Evolutionary conservation across 306 rosid genomes (phyloP).

Genomic region (Glycyrrhiza uralensis): DNA sequence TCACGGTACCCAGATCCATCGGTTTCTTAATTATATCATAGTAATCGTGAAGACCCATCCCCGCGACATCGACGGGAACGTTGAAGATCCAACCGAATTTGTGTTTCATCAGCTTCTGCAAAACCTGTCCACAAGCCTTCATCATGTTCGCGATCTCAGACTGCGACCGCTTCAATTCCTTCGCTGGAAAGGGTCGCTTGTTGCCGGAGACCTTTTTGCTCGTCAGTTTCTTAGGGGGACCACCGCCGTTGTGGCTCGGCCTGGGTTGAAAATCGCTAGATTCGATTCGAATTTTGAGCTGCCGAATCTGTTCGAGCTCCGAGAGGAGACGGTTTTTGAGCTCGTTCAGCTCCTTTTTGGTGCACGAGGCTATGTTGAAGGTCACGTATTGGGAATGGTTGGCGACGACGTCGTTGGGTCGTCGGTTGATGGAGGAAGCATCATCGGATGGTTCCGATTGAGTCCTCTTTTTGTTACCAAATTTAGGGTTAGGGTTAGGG

Average conservation of each 20-base stretch:
- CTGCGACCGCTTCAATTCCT: conserved; percentile 56
- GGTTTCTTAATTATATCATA: conserved; percentile 72
- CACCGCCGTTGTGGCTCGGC: neutral
- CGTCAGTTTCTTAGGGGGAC: conserved; percentile 44
- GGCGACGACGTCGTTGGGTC: conserved; percentile 33
- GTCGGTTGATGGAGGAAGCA: conserved; percentile 74
- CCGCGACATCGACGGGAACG: conserved; percentile 60
- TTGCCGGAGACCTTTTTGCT: conserved; percentile 58
- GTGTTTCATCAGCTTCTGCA: conserved; percentile 80
- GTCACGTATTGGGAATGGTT: conserved; percentile 47
- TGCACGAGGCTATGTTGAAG: conserved; percentile 48
- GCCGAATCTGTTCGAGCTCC: conserved; percentile 80
- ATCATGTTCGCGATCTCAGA: conserved; percentile 45
- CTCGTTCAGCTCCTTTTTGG: conserved; percentile 66
- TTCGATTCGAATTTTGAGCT: conserved; percentile 58
- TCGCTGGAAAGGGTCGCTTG: conserved; percentile 56
- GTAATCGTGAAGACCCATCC: conserved; percentile 82
- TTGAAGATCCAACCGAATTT: conserved; percentile 73
- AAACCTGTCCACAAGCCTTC: conserved; percentile 65
- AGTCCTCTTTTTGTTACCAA: conserved; percentile 45
- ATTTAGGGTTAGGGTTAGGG: conserved; percentile 56
- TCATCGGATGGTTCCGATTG: conserved; percentile 83
- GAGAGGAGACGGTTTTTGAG: conserved; percentile 47
- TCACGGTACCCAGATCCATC: conserved; percentile 94
- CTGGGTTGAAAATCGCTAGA: conserved; percentile 37